Conservation (phyloP, 2,329 filamentous ascomycete genomes). For the Hansfordia pulvinata region DNA sequence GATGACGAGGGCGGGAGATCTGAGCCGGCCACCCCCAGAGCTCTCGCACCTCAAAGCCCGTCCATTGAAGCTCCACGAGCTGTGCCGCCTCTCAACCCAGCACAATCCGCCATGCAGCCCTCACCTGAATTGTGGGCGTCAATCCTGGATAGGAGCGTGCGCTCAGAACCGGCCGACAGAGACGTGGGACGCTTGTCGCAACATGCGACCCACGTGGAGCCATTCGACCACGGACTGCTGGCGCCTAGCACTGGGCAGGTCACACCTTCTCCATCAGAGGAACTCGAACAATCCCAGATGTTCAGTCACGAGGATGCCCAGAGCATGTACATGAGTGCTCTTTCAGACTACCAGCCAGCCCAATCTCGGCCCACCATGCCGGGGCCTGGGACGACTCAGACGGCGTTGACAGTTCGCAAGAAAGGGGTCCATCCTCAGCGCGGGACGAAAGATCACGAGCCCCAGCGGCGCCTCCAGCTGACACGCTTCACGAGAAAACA, state of each 20-base stretch:
- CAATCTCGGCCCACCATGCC: slow-evolving; percentile 27
- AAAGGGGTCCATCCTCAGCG: slow-evolving; percentile 2
- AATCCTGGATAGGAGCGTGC: slow-evolving; percentile 16
- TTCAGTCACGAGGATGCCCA: slow-evolving; percentile 72
- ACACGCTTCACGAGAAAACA: no score
- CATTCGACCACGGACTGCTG: slow-evolving; percentile 21
- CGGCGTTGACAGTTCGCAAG: slow-evolving; percentile 6
- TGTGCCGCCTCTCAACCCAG: slow-evolving; percentile 7
- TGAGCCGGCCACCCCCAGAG: slow-evolving; percentile 37
- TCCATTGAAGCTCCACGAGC: slow-evolving; percentile 22
- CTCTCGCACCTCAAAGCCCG: slow-evolving; percentile 21
- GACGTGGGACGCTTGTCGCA: slow-evolving; percentile 3
- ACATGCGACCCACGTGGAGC: background rate
- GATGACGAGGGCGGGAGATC: slow-evolving; percentile 19
- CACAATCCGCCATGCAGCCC: slow-evolving; percentile 18
- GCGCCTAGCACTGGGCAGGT: no score
- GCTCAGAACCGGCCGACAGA: slow-evolving; percentile 22
- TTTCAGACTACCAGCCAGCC: slow-evolving; percentile 32
- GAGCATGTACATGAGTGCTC: slow-evolving; percentile 76
- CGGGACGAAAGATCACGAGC: no score
- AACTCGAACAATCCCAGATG: slow-evolving; percentile 50
- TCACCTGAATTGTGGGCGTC: slow-evolving; percentile 18
- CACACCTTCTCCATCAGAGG: no score
- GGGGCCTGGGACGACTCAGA: slow-evolving; percentile 18
- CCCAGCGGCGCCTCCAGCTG: no score